Base-by-base conservation (phyloP, 192 early-diverging fungal species). In the Coemansia sp. region DNA sequence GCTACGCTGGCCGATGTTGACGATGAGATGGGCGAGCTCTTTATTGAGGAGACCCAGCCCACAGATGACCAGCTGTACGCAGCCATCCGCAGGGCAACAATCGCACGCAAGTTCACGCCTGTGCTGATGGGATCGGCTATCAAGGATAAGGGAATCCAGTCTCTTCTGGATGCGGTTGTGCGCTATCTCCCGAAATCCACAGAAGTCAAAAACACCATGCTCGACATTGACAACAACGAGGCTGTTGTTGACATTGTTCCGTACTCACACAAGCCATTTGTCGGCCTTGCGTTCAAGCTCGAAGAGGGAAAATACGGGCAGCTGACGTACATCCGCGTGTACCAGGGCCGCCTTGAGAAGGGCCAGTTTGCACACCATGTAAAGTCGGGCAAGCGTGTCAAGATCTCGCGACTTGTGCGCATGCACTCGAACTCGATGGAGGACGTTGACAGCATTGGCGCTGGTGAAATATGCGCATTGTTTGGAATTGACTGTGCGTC, bases 371-470 rank as follows among this genome's bases (percentile, higher is more conserved):
- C 97, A 65, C 86, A 88, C 64, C 97, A 99, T 70, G 87, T 92
- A 25, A 90, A 90, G 72, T 95, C 91, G 20, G 92, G 92, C 60
- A 97, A 97, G 79, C 91, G 89, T 83, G 89, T 97, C 75, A 99
- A 98, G 86, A 93, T 99, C 17, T 90, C 95, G 55, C 88, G 97
- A 13, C 88, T 99, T 32, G 95, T 94, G 53, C 94, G 97, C 61
- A 99, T 99, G 97, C 97, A 99, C 84, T 92, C 97, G 62, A 91
- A 95, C 68, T 93, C 96, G 72, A 95, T 98, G 91, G 95, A 99
- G 85, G 97, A 99, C 80, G 94, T 99, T 0, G 90, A 96, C 69
- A 86, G 87, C 74, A 87, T 98, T 48, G 92, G 91, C 61, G 91
- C 92, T 49, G 97, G 97, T 61, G 97, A 99, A 81, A 99, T 99